Evolutionary conservation across 352 stramenopile genomes (phyloP).

Genomic region (Phytophthora melonis): DNA sequence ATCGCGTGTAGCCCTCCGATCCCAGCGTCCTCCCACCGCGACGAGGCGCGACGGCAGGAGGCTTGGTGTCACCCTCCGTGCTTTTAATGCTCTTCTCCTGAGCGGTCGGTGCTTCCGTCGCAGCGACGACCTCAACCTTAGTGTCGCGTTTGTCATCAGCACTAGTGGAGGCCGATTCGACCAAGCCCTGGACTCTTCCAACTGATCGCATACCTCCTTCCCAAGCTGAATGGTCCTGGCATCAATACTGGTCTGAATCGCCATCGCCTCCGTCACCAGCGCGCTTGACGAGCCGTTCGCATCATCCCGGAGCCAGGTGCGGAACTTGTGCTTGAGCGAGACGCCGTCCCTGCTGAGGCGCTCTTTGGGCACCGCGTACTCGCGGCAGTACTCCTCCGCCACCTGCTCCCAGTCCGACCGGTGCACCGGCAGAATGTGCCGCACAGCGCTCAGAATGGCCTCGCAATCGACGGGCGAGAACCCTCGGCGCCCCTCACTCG

Average conservation of each 20-base stretch:
- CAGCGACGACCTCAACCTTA: slow-evolving; percentile 1
- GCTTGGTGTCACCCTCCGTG: slow-evolving; percentile 20
- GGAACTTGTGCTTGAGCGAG: slow-evolving; percentile 47
- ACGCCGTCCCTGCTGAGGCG: slow-evolving; percentile 30
- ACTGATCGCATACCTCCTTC: not conserved
- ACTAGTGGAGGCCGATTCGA: not conserved
- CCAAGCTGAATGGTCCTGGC: slow-evolving; percentile 22
- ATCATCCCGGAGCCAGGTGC: slow-evolving; percentile 36
- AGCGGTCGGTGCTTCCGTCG: not conserved
- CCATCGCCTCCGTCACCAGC: slow-evolving; percentile 28
- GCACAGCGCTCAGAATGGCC: slow-evolving; percentile 29
- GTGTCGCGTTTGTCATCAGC: not conserved
- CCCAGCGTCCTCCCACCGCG: slow-evolving; percentile 36
- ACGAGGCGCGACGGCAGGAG: slow-evolving; percentile 8
- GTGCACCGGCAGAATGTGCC: slow-evolving; percentile 26
- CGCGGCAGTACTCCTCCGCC: slow-evolving; percentile 37
- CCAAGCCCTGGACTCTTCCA: not conserved
- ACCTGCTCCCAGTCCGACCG: slow-evolving; percentile 33
- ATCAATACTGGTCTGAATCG: slow-evolving; percentile 32
- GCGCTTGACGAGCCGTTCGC: slow-evolving; percentile 4
- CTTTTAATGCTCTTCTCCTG: slow-evolving; percentile 12
- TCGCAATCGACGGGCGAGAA: slow-evolving; percentile 32
- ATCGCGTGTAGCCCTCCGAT: slow-evolving; percentile 43
- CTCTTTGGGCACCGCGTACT: slow-evolving; percentile 32
- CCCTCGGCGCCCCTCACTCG: slow-evolving; percentile 35